Conservation (phyloP, 176 grass and related monocot species). For the Echinochloa phyllopogon region DNA sequence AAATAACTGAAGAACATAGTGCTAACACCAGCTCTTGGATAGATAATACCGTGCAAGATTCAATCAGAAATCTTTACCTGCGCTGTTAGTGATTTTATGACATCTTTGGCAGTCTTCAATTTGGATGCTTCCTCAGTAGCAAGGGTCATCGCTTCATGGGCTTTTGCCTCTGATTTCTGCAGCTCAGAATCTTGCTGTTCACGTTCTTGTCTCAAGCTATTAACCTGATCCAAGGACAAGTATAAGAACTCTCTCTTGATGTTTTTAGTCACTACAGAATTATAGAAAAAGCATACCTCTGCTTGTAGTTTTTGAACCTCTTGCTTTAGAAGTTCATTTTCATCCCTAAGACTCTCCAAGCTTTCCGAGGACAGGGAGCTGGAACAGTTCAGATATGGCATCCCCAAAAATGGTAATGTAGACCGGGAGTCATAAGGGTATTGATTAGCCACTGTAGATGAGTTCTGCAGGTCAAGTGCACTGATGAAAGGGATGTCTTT, state of each 20-base stretch:
- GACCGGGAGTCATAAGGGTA: conserved; percentile 43
- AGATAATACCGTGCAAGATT: neutral
- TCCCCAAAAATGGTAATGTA: conserved; percentile 56
- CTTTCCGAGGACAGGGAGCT: conserved; percentile 56
- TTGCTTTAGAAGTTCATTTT: conserved; percentile 84
- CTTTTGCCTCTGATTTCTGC: conserved; percentile 75
- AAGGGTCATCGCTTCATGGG: conserved; percentile 67
- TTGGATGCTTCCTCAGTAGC: conserved; percentile 79
- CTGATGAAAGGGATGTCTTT: conserved; percentile 75
- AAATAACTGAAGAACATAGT: neutral
- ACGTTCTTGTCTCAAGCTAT: conserved; percentile 57
- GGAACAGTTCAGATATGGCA: conserved; percentile 54
- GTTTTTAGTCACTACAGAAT: neutral
- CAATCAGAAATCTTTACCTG: conserved; percentile 57
- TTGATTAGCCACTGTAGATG: conserved; percentile 28
- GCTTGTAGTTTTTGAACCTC: conserved; percentile 84
- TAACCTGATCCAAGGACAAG: conserved; percentile 58
- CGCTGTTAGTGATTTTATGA: conserved; percentile 89
- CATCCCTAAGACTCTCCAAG: conserved; percentile 69
- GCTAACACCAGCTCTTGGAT: neutral
- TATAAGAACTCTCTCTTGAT: conserved; percentile 6
- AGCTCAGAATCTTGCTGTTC: conserved; percentile 68
- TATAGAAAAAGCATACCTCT: conserved; percentile 65
- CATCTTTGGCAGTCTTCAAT: conserved; percentile 84
- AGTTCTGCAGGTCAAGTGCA: conserved; percentile 52